These are phyloP conservation scores for Leccinum holopus DNA, from an alignment of 1,284 basidiomycete species.

Conservation along the genomic window DNA sequence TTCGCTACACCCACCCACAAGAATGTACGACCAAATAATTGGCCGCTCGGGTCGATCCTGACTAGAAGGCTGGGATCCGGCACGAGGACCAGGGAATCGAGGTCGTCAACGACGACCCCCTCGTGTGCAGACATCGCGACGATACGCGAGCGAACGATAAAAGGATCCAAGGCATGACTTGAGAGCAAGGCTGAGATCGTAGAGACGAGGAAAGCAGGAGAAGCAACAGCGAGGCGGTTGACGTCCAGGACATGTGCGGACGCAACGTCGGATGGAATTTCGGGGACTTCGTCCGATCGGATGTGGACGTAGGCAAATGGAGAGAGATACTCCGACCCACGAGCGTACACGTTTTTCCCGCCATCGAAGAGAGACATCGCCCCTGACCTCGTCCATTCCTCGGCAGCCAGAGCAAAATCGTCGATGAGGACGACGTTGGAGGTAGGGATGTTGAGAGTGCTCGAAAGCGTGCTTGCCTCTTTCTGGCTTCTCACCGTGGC, in stretches of 20 bases:
- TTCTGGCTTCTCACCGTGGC: conserved; percentile 16
- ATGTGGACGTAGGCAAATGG: conserved; percentile 29
- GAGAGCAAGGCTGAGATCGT: conserved; percentile 15
- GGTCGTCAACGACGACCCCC: background rate
- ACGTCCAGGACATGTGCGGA: conserved; percentile 21
- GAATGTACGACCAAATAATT: conserved; percentile 33
- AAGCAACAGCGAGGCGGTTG: conserved; percentile 17
- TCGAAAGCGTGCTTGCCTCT: conserved; percentile 17
- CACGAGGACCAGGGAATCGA: conserved; percentile 18
- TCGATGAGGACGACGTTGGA: conserved; percentile 15
- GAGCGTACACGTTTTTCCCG: conserved; percentile 21
- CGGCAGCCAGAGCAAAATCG: conserved; percentile 11
- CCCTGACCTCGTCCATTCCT: conserved; percentile 18
- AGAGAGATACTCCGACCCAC: conserved; percentile 23
- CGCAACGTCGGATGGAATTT: conserved; percentile 20
- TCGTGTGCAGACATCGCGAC: conserved; percentile 16
- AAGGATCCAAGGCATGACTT: conserved; percentile 18
- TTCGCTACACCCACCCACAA: conserved; percentile 33
- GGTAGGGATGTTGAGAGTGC: conserved; percentile 10
- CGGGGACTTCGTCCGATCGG: conserved; percentile 14
- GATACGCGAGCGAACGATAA: conserved; percentile 10
- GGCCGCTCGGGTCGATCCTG: conserved; percentile 26
- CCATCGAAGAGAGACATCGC: conserved; percentile 21
- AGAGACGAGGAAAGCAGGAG: conserved; percentile 16
- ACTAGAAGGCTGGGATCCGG: conserved; percentile 7